Evolutionary conservation across 257 asterid genomes (phyloP).

Genomic region (Ilex aquifolium): DNA sequence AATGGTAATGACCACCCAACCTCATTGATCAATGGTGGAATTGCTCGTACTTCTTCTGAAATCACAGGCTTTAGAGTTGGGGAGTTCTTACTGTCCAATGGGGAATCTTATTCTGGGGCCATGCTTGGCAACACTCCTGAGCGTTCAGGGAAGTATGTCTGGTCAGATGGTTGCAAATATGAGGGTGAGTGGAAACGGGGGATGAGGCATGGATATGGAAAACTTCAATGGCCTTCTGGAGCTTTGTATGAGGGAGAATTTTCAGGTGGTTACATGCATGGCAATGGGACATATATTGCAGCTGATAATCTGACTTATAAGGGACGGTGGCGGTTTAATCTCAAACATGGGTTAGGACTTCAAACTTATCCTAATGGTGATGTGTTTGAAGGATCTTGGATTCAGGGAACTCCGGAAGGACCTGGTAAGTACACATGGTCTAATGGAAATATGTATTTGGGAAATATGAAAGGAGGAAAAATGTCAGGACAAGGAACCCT

Average conservation of each 20-base stretch:
- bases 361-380: conserved; percentile 77
- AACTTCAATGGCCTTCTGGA: conserved; percentile 70
- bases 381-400: conserved; percentile 89
- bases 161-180: conserved; percentile 89
- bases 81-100: conserved; percentile 44
- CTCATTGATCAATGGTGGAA: conserved; percentile 43
- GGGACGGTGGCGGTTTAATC: conserved; percentile 81
- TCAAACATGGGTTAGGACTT: conserved; percentile 90
- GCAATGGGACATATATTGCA: conserved; percentile 59
- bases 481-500: conserved; percentile 95
- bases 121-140: conserved; percentile 64
- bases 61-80: conserved; percentile 39
- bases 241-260: conserved; percentile 87
- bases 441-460: conserved; percentile 77
- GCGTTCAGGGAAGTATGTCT: conserved; percentile 63
- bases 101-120: conserved; percentile 65
- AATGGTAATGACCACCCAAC: conserved; percentile 26
- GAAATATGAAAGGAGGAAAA: conserved; percentile 78
- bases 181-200: conserved; percentile 93
- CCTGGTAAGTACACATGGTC: conserved; percentile 92
- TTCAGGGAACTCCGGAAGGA: conserved; percentile 87
- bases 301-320: conserved; percentile 45
- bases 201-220: conserved; percentile 85
- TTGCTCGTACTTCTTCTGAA: conserved; percentile 41
- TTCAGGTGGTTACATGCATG: conserved; percentile 81